Conservation (phyloP, 148 eudicot species). For the Suaeda aralocaspica region DNA sequence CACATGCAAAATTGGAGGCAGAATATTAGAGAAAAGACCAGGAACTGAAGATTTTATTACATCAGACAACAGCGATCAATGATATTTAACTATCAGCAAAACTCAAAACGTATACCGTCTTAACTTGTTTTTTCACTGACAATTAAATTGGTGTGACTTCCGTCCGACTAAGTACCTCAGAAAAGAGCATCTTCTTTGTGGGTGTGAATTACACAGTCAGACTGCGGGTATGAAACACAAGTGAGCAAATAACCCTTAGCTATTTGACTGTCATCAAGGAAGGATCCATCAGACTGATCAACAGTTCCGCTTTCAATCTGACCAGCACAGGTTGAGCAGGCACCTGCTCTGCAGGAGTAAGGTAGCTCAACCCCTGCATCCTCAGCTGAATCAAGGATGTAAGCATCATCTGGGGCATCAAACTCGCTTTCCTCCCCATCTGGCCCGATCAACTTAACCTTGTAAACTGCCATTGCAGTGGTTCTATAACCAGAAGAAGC, state of each 20-base stretch:
- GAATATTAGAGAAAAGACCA: not conserved
- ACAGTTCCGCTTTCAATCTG: slow-evolving; percentile 47
- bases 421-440: slow-evolving; percentile 60
- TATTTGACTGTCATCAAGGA: slow-evolving; percentile 71
- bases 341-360: slow-evolving; percentile 89
- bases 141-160: not conserved
- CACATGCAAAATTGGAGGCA: not conserved
- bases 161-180: slow-evolving; percentile 19
- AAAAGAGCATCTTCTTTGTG: slow-evolving; percentile 76
- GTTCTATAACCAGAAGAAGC: slow-evolving; percentile 26
- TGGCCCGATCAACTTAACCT: slow-evolving; percentile 59
- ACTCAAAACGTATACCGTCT: slow-evolving; percentile 7
- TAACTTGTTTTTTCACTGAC: not conserved
- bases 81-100: not conserved
- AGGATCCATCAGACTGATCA: slow-evolving; percentile 88
- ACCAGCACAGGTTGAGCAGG: slow-evolving; percentile 90
- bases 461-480: slow-evolving; percentile 57
- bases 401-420: slow-evolving; percentile 67
- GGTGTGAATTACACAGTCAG: slow-evolving; percentile 70
- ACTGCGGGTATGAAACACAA: slow-evolving; percentile 64
- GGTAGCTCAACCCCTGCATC: slow-evolving; percentile 72
- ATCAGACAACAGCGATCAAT: slow-evolving; percentile 9
- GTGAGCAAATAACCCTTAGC: slow-evolving; percentile 62
- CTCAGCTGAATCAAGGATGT: slow-evolving; percentile 79
- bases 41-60: not conserved